Percentiles rank a stretch among this genome's conserved stretches.
phyloP scores from a whole-genome alignment of 2,329 filamentous ascomycete species.

The Botryotinia globosa region DNA sequence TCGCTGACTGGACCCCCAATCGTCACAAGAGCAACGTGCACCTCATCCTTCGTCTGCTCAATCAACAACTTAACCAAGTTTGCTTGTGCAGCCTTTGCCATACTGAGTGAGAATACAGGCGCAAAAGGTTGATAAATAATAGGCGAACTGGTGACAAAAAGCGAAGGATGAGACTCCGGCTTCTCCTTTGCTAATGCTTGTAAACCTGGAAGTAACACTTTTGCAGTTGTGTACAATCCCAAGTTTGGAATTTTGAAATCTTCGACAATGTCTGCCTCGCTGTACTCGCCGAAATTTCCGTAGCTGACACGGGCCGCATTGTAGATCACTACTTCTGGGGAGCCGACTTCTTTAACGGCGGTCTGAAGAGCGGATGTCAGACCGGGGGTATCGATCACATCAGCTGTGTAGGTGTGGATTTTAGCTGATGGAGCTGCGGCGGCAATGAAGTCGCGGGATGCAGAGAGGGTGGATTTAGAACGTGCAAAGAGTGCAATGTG shows the following conservation, averaged over 20 bases:
- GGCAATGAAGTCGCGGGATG: conserved; percentile 34
- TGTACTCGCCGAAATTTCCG: conserved; percentile 43
- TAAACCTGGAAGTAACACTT: conserved; percentile 6
- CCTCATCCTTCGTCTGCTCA: conserved; percentile 38
- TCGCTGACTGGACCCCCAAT: conserved; percentile 46
- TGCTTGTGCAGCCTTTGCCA: conserved; percentile 51
- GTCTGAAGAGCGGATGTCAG: conserved; percentile 43
- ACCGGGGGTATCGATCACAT: conserved; percentile 24
- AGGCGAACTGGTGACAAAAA: conserved; percentile 14
- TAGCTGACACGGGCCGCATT: conserved; percentile 51
- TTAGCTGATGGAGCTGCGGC: conserved; percentile 33
- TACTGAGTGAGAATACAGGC: conserved; percentile 48
- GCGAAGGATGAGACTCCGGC: conserved; percentile 5
- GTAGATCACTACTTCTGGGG: conserved; percentile 44
- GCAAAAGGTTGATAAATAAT: conserved; percentile 42
- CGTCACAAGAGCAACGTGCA: conserved; percentile 48
- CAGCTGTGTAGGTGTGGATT: conserved; percentile 8
- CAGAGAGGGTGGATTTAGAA: not conserved
- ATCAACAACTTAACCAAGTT: conserved; percentile 47
- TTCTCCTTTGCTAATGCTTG: not conserved
- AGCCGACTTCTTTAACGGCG: conserved; percentile 42
- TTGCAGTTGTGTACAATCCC: conserved; percentile 43
- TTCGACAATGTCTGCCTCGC: conserved; percentile 46
- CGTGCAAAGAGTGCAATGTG: conserved; percentile 16
- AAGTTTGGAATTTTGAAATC: conserved; percentile 52